phyloP scores from a whole-genome alignment of 768 basidiomycete genomes.

The Suillus fuscotomentosus region DNA sequence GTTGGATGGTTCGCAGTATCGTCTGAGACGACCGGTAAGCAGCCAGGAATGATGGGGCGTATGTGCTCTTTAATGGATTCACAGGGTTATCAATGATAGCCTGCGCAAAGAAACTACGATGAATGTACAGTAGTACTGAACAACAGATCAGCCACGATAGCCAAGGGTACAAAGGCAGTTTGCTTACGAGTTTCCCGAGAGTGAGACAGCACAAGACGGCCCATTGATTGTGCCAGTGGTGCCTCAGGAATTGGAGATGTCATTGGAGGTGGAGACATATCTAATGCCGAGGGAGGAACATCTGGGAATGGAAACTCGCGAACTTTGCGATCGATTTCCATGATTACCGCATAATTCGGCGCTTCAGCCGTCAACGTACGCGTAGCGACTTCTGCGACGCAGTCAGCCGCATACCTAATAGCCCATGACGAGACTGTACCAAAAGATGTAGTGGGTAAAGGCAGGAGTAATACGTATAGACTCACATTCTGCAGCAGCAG shows the following conservation, averaged over 20 bases:
- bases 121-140: slow-evolving; percentile 60
- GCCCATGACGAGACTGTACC: slow-evolving; percentile 56
- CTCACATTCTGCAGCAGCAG: slow-evolving; percentile 19
- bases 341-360: slow-evolving; percentile 61
- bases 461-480: slow-evolving; percentile 11
- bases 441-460: slow-evolving; percentile 5
- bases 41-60: slow-evolving; percentile 64
- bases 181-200: slow-evolving; percentile 36
- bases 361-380: slow-evolving; percentile 63
- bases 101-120: slow-evolving; percentile 68
- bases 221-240: slow-evolving; percentile 32
- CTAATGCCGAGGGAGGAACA: slow-evolving; percentile 33
- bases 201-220: slow-evolving; percentile 36
- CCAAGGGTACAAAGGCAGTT: not conserved
- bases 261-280: slow-evolving; percentile 6
- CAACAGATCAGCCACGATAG: slow-evolving; percentile 1
- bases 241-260: slow-evolving; percentile 13
- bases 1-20: slow-evolving; percentile 49
- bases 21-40: slow-evolving; percentile 57
- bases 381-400: slow-evolving; percentile 60
- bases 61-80: slow-evolving; percentile 65
- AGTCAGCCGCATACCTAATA: slow-evolving; percentile 63
- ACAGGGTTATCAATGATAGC: slow-evolving; percentile 66
- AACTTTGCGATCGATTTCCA: slow-evolving; percentile 68
- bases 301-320: slow-evolving; percentile 62